Evolutionary conservation across 768 basidiomycete genomes (phyloP).

Genomic region (Tylopilus rubrobrunneus): DNA sequence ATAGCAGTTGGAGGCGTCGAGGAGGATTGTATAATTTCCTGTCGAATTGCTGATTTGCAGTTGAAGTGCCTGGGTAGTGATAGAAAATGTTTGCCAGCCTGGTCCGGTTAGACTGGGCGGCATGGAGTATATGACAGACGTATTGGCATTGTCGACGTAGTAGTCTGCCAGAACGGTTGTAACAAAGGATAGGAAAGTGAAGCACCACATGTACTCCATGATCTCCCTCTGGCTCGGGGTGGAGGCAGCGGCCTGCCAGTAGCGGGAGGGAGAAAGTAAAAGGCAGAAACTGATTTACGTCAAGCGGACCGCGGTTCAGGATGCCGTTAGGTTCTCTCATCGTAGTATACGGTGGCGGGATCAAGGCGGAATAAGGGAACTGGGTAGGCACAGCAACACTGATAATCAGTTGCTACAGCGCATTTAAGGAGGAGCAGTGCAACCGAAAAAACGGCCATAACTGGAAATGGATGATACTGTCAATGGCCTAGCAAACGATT

Average conservation of each 20-base stretch:
- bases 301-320: no score
- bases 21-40: constrained; percentile 16
- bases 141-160: constrained; percentile 23
- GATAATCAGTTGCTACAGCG: neutral
- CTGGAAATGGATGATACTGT: no score
- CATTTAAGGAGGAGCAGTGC: no score
- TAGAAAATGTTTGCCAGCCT: constrained; percentile 16
- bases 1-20: constrained; percentile 21
- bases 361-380: no score
- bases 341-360: no score
- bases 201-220: constrained; percentile 1
- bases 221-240: constrained; percentile 3
- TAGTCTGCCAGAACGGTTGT: constrained; percentile 19
- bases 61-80: neutral
- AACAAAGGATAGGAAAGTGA: constrained; percentile 10
- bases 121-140: constrained; percentile 17
- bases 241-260: neutral
- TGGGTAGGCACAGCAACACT: constrained; percentile 1
- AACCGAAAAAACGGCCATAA: no score
- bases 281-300: neutral
- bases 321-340: no score
- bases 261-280: neutral
- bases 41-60: constrained; percentile 16
- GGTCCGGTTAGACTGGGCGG: constrained; percentile 5
- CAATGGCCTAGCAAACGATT: no score